phyloP scores from a whole-genome alignment of 2,329 filamentous ascomycete species.

The Aspergillus persii region DNA sequence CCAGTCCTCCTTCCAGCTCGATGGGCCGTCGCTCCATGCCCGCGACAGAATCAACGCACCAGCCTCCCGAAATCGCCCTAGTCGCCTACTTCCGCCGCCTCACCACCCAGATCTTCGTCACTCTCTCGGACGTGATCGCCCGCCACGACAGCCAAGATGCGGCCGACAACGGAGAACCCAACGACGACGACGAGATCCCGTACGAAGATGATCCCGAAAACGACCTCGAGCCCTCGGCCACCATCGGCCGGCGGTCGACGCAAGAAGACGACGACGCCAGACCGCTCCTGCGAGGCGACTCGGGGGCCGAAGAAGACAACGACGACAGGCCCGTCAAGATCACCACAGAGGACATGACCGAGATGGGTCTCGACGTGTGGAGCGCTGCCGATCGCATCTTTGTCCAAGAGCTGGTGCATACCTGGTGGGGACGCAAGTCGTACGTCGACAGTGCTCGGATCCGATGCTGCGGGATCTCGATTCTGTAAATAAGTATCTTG shows the following conservation, averaged over 20 bases:
- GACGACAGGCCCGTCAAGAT: conserved; percentile 34
- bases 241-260: conserved; percentile 24
- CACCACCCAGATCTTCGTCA: conserved; percentile 47
- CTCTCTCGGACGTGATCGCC: conserved; percentile 42
- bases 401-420: conserved; percentile 43
- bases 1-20: conserved; percentile 26
- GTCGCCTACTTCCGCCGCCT: conserved; percentile 51
- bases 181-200: conserved; percentile 14
- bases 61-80: conserved; percentile 47
- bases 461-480: conserved; percentile 48
- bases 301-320: conserved; percentile 1
- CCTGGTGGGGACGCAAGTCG: conserved; percentile 48
- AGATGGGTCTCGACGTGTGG: conserved; percentile 52
- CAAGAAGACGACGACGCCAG: conserved; percentile 29
- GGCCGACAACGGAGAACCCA: conserved; percentile 20
- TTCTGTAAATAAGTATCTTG: conserved; percentile 30
- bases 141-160: conserved; percentile 34
- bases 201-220: conserved; percentile 26
- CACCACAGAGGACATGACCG: conserved; percentile 44
- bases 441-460: conserved; percentile 44
- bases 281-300: conserved; percentile 21
- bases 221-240: conserved; percentile 21
- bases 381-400: conserved; percentile 47
- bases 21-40: conserved; percentile 27
- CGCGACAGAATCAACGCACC: conserved; percentile 27